A percentile compares a stretch with the other conserved stretches of the same genome.
Evolutionary conservation across 495 filamentous ascomycete genomes (phyloP).

Genomic region (Friedmanniomyces endolithicus): DNA sequence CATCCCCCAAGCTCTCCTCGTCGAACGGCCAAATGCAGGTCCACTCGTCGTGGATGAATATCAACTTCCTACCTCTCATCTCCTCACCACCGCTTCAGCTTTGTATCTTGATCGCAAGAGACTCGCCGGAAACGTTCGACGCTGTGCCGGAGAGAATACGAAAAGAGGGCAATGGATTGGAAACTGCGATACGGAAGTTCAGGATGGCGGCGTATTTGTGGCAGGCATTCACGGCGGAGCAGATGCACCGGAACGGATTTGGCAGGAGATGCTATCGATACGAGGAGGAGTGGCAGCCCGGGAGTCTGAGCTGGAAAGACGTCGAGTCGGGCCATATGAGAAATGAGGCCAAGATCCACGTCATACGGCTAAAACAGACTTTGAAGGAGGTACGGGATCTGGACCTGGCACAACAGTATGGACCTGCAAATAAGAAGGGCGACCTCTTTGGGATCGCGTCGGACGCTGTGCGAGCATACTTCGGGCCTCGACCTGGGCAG

Average conservation of each 20-base stretch:
- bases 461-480: constrained; percentile 63
- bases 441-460: constrained; percentile 63
- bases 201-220: constrained; percentile 86
- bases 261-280: constrained; percentile 75
- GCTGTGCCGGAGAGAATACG: constrained; percentile 60
- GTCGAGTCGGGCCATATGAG: constrained; percentile 55
- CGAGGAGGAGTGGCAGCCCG: constrained; percentile 85
- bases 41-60: constrained; percentile 63
- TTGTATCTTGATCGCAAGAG: constrained; percentile 70
- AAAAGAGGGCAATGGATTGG: constrained; percentile 67
- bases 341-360: constrained; percentile 77
- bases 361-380: constrained; percentile 71
- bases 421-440: constrained; percentile 49
- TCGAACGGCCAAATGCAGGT: constrained; percentile 53
- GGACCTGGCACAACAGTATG: constrained; percentile 68
- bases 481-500: constrained; percentile 59
- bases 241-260: constrained; percentile 80
- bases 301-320: constrained; percentile 62
- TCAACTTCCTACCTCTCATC: constrained; percentile 72
- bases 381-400: constrained; percentile 69
- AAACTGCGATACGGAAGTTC: constrained; percentile 71
- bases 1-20: constrained; percentile 63
- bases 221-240: constrained; percentile 90
- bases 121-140: constrained; percentile 80
- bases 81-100: constrained; percentile 70